phyloP scores from a whole-genome alignment of 306 rosid genomes.

The Dalbergia cochinchinensis region DNA sequence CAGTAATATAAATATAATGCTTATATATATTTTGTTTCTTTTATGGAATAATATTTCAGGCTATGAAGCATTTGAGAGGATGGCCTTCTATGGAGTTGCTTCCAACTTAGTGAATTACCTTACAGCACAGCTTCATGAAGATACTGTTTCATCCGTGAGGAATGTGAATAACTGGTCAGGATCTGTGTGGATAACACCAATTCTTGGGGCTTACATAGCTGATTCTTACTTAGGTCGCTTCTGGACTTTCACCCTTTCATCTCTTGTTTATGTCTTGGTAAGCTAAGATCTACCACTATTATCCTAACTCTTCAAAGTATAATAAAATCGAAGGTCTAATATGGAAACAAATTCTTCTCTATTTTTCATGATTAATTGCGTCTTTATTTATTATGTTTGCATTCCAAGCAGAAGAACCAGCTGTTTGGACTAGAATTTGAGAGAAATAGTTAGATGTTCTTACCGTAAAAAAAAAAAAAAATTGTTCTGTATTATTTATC shows the following conservation, averaged over 20 bases:
- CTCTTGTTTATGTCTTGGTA: conserved; percentile 91
- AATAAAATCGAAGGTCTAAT: neutral
- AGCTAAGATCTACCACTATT: neutral
- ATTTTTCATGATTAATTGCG: neutral
- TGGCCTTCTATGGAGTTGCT: conserved; percentile 97
- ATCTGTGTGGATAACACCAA: conserved; percentile 93
- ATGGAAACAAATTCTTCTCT: neutral
- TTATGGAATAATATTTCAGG: conserved; percentile 52
- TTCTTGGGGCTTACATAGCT: conserved; percentile 91
- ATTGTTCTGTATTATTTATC: no score
- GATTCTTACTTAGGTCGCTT: conserved; percentile 95
- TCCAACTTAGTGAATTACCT: conserved; percentile 90
- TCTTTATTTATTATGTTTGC: conserved; percentile 17
- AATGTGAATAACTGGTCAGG: conserved; percentile 98
- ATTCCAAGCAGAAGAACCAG: conserved; percentile 30
- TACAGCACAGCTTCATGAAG: conserved; percentile 90
- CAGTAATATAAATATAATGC: no score
- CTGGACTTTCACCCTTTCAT: conserved; percentile 95
- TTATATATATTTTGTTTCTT: neutral
- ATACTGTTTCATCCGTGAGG: conserved; percentile 91
- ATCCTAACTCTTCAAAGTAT: neutral
- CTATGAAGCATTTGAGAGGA: conserved; percentile 98
- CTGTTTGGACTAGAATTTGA: conserved; percentile 13
- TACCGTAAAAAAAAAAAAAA: no score
- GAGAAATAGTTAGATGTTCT: no score